These are phyloP conservation scores for Xenosphaeropsis pyriputrescens DNA, from an alignment of 2,329 filamentous ascomycete genomes.

Conservation along the genomic window DNA sequence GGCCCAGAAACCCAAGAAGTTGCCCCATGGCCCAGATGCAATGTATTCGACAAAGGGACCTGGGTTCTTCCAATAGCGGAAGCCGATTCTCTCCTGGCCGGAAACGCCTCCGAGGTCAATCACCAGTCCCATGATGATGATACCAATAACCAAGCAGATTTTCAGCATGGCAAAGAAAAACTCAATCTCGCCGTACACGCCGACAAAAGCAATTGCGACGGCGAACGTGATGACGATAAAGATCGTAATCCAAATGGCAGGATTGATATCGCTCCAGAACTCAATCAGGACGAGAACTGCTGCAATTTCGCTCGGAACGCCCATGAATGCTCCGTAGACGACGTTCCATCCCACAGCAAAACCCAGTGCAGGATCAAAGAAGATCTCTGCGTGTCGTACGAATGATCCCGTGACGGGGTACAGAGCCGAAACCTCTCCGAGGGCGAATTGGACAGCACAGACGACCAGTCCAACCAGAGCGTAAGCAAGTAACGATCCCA, in stretches of 20 bases:
- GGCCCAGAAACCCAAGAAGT: slow-evolving; percentile 34
- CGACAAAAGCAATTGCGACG: slow-evolving; percentile 20
- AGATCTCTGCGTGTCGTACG: slow-evolving; percentile 29
- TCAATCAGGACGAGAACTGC: slow-evolving; percentile 47
- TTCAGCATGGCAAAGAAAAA: slow-evolving; percentile 37
- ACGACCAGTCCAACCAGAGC: slow-evolving; percentile 30
- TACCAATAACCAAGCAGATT: slow-evolving; percentile 43
- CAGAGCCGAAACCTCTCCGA: slow-evolving; percentile 31
- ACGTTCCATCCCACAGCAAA: slow-evolving; percentile 25
- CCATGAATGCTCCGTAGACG: slow-evolving; percentile 11
- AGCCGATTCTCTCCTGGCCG: slow-evolving; percentile 43
- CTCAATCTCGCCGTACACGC: slow-evolving; percentile 34
- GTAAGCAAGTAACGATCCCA: slow-evolving; percentile 32
- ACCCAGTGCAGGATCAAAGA: slow-evolving; percentile 32
- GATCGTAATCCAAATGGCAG: slow-evolving; percentile 23
- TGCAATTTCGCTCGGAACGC: slow-evolving; percentile 44
- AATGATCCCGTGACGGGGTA: slow-evolving; percentile 32
- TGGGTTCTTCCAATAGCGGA: slow-evolving; percentile 51
- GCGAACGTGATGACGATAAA: slow-evolving; percentile 21
- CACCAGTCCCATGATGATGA: slow-evolving; percentile 44
- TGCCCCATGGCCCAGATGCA: slow-evolving; percentile 37
- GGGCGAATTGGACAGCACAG: slow-evolving; percentile 30
- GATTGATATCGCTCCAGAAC: slow-evolving; percentile 45
- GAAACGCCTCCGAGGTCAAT: slow-evolving; percentile 48
- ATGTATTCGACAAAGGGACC: slow-evolving; percentile 55